Base-by-base conservation (phyloP, 345 rosid genomes). In the Syzygium oleosum region DNA sequence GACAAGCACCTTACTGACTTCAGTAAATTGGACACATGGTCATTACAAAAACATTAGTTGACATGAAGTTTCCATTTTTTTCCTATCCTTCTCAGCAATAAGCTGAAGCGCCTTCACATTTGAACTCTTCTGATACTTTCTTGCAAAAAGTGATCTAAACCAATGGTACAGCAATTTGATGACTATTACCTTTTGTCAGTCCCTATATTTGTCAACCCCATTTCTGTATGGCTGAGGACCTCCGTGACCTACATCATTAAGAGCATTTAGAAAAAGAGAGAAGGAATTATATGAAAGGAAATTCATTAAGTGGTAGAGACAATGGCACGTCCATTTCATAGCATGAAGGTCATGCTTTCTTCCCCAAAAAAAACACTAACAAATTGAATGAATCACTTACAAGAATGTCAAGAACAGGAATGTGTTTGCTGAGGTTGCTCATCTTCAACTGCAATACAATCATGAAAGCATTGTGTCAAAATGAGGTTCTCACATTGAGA, bases 381-480 rank as follows among this genome's bases (percentile, higher is more conserved):
- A 34, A 73, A 73, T 34, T 34, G 49, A 6, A 73, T 34, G 80
- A 9, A 73, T 10, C 56, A 91, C 99, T 97, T 93, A 97, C 99
- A 89, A 96, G 94, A 88, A 90, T 86, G 85, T 90, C 85, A 73
- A 97, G 89, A 65, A 87, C 68, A 17, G 89, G 84, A 55, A 96
- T 89, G 78, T 88, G 89, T 85, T 89, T 87, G 93, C 93, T 86
- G 51, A 97, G 93, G 90, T 90, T 92, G 93, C 97, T 95, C 85
- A 89, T 89, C 84, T 90, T 91, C 94, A 98, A 88, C 99, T 97
- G 98, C 94, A 89, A 87, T 53, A 91, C 58, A 90, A 88, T 86
- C 27, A 51, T 27, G 31, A 87, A 55, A 92, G 49, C 51, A 41
- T 23, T 61, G 59, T 87, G 87, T 88, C 68, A 87, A 59, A n/a